These are phyloP conservation scores for Cochliopodium minus DNA, from an alignment of 208 protist genomes.

Conservation along the genomic window DNA sequence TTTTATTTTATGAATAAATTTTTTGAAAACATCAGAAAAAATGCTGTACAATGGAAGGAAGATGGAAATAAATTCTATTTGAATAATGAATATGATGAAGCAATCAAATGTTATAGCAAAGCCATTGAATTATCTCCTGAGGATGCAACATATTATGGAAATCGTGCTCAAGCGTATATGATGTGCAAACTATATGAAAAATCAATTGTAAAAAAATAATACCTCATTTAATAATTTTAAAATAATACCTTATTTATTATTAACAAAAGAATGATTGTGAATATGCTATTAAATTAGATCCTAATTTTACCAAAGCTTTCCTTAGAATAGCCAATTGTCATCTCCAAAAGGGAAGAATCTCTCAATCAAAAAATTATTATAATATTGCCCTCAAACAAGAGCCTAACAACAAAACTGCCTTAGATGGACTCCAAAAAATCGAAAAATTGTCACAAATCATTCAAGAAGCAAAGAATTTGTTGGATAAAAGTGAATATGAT, in stretches of 20 bases:
- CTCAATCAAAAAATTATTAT: background rate
- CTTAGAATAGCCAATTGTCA: background rate
- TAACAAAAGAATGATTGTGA: too few species aligned
- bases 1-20: too few species aligned
- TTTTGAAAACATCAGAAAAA: too few species aligned
- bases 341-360: background rate
- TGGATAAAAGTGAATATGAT: constrained; percentile 39
- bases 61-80: constrained; percentile 40
- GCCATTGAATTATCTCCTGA: constrained; percentile 35
- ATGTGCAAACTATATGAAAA: constrained; percentile 36
- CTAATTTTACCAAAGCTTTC: background rate
- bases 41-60: constrained; percentile 19
- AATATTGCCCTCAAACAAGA: background rate
- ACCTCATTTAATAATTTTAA: too few species aligned
- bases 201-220: too few species aligned
- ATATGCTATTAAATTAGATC: background rate
- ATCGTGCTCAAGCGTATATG: constrained; percentile 49
- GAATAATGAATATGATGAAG: constrained; percentile 31
- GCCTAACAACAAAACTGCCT: background rate
- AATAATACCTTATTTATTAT: too few species aligned
- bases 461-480: constrained; percentile 27
- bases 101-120: constrained; percentile 41
- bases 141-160: constrained; percentile 38
- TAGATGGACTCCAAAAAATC: background rate
- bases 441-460: constrained; percentile 1